These are phyloP conservation scores for Penicillium chermesinum DNA, from an alignment of 495 filamentous ascomycete genomes.

Conservation along the genomic window DNA sequence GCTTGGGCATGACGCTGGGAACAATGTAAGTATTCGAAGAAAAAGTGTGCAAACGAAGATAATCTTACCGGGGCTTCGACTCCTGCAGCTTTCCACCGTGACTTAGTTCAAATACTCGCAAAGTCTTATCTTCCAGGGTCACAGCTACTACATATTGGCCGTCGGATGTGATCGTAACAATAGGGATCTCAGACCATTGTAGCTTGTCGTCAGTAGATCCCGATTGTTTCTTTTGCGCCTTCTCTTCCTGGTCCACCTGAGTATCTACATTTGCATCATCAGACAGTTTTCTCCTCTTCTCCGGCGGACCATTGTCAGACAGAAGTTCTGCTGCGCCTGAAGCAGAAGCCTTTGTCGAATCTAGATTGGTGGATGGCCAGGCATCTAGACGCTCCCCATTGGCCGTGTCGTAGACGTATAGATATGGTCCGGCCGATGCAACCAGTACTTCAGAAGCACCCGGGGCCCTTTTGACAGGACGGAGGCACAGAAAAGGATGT, in stretches of 20 bases:
- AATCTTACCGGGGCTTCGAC: constrained; percentile 68
- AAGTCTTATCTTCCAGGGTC: constrained; percentile 83
- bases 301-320: constrained; percentile 38
- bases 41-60: not conserved
- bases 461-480: constrained; percentile 34
- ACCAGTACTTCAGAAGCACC: constrained; percentile 39
- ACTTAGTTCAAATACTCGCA: constrained; percentile 72
- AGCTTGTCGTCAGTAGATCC: constrained; percentile 14
- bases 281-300: constrained; percentile 49
- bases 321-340: constrained; percentile 19
- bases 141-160: constrained; percentile 66
- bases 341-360: constrained; percentile 13
- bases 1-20: constrained; percentile 78
- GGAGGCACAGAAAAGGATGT: constrained; percentile 52
- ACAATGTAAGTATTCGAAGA: constrained; percentile 13
- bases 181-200: constrained; percentile 48
- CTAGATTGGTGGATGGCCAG: constrained; percentile 46
- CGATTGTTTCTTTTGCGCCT: not conserved
- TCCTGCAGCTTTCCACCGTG: constrained; percentile 56
- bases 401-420: constrained; percentile 46
- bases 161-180: constrained; percentile 53
- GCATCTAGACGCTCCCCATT: constrained; percentile 40
- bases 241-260: not conserved
- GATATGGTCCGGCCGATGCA: constrained; percentile 50
- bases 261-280: constrained; percentile 2